A percentile compares a stretch with the other conserved stretches of the same genome.
phyloP scores from a whole-genome alignment of 2,329 filamentous ascomycete species.

The Trichoderma pleuroti region DNA sequence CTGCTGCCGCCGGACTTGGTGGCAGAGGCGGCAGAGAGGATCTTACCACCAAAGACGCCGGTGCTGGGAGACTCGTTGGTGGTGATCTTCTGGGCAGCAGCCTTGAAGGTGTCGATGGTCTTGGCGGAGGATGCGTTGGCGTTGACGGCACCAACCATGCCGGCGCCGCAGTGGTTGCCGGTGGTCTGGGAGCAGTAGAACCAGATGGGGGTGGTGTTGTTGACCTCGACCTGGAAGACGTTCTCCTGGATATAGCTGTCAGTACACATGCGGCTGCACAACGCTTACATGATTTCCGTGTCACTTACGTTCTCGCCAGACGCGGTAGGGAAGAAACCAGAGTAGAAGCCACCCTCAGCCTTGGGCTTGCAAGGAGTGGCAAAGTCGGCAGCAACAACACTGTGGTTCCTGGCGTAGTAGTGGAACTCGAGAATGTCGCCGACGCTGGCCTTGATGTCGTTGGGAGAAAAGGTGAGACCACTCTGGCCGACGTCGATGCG shows the following conservation, averaged over 20 bases:
- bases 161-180: constrained; percentile 8
- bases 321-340: constrained; percentile 5
- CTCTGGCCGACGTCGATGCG: constrained; percentile 43
- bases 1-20: not conserved
- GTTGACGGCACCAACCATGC: constrained; percentile 21
- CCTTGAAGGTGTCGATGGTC: constrained; percentile 14
- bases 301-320: constrained; percentile 6
- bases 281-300: too few relatives aligned
- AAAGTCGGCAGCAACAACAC: constrained; percentile 45
- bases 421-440: constrained; percentile 51
- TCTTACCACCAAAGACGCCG: constrained; percentile 6
- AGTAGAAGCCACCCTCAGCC: constrained; percentile 22
- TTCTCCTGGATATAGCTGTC: constrained; percentile 16
- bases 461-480: constrained; percentile 38
- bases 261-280: not conserved
- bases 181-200: constrained; percentile 21
- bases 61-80: constrained; percentile 4
- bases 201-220: constrained; percentile 19
- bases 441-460: constrained; percentile 42
- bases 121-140: not conserved
- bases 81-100: constrained; percentile 1
- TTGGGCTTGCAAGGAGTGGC: constrained; percentile 45
- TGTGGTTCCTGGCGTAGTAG: constrained; percentile 47
- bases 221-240: constrained; percentile 22
- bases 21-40: not conserved